Base-by-base conservation (phyloP, 768 basidiomycete species). In the Thelephora ganbajun region DNA sequence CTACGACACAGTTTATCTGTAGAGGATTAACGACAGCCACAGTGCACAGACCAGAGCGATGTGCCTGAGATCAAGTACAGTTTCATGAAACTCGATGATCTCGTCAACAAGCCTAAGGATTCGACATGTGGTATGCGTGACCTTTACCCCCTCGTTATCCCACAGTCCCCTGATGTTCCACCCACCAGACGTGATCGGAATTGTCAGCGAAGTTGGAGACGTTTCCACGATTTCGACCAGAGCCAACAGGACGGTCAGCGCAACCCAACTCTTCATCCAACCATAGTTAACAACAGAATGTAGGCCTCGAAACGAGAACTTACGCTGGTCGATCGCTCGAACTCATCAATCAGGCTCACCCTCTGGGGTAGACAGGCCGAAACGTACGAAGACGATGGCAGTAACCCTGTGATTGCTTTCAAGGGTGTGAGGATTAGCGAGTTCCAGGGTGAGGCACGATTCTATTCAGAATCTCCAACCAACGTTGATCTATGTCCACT, bases 291-390 rank as follows among this genome's bases (percentile, higher is more conserved):
- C 33, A 18, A 2, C 43, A 18, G 2, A 7, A 5, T 46, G 3
- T 54, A 94, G 87, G 73, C 92, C 49, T 70, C 74, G 30, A 98
- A 98, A 63, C 82, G 94, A 41, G 94, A 99, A 39, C 66, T 99
- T 45, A 82, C 76, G 0, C 65, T 99, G 33, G 93, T 92, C 11
- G 94, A 99, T 61, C 76, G 74, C 51, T 83, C 89, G 6, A 74
- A 74, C 33, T 88, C 68, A 57, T 76, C 80, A 13, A 80, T 89
- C 35, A 77, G 89, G 33, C 61, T 97, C 53, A 99, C 94, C 2
- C 69, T 98, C 26, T 99, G 94, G 96, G 96, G 94, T 19, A 90
- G 85, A 61, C 85, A 89, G 61, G 94, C 94, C 0, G 90, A 97
- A 60, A 73, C 74, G 35, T 97, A 79, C 60, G 22, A 41, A 18